These are phyloP conservation scores for Termitomyces sp. DNA, from an alignment of 768 basidiomycete species.

Conservation along the genomic window DNA sequence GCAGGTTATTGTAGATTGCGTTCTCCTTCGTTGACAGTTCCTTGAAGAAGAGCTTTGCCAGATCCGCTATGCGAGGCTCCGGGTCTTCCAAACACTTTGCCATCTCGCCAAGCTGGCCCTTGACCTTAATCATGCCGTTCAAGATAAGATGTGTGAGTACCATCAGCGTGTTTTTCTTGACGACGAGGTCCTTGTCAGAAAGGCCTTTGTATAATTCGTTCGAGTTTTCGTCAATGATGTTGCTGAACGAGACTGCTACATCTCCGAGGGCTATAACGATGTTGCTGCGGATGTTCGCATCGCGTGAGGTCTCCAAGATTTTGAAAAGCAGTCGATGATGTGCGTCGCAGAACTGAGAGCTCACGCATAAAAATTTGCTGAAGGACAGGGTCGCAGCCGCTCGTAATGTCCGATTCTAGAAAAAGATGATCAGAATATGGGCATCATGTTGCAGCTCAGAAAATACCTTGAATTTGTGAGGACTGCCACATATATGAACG, in stretches of 20 bases:
- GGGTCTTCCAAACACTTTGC: slow-evolving; percentile 97
- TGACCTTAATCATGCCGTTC: slow-evolving; percentile 99
- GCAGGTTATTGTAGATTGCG: slow-evolving; percentile 97
- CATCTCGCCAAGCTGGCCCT: slow-evolving; percentile 99
- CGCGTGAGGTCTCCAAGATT: slow-evolving; percentile 87
- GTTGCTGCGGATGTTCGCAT: slow-evolving; percentile 89
- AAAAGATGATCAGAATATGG: slow-evolving; percentile 1
- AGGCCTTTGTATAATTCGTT: slow-evolving; percentile 93
- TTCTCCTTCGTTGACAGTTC: slow-evolving; percentile 97
- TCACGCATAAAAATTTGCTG: slow-evolving; percentile 96
- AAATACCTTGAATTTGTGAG: slow-evolving; percentile 84
- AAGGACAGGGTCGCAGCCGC: slow-evolving; percentile 86
- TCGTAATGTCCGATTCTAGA: slow-evolving; percentile 79
- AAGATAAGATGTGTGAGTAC: slow-evolving; percentile 95
- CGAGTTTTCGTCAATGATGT: slow-evolving; percentile 95
- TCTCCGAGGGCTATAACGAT: slow-evolving; percentile 98
- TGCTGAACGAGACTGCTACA: slow-evolving; percentile 97
- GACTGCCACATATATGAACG: slow-evolving; percentile 86
- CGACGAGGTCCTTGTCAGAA: slow-evolving; percentile 78
- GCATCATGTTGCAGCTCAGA: not conserved
- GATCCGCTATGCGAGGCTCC: slow-evolving; percentile 81
- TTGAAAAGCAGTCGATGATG: slow-evolving; percentile 89
- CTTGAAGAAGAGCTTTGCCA: slow-evolving; percentile 97
- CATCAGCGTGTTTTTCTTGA: slow-evolving; percentile 99
- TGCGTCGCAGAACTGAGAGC: slow-evolving; percentile 89